These are phyloP conservation scores for Fraxinus excelsior DNA, from an alignment of 257 asterid genomes.

Conservation along the genomic window DNA sequence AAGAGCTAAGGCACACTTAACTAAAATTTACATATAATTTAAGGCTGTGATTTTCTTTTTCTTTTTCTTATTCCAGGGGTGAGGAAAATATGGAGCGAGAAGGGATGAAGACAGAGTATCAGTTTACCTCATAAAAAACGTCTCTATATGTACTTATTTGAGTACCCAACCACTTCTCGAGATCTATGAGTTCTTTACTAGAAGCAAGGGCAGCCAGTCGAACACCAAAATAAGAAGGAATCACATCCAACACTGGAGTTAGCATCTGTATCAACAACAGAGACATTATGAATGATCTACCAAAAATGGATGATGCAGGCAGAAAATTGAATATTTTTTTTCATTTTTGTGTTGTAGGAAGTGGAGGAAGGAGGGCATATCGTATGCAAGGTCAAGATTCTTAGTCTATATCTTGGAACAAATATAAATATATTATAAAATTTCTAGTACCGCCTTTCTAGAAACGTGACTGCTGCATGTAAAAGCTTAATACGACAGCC, in stretches of 20 bases:
- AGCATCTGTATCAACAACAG: slow-evolving; percentile 58
- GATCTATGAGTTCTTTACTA: slow-evolving; percentile 71
- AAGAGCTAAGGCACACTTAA: background rate
- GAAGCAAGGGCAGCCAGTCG: slow-evolving; percentile 90
- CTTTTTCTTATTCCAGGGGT: background rate
- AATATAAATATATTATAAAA: background rate
- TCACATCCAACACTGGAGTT: slow-evolving; percentile 64
- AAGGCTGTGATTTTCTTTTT: background rate
- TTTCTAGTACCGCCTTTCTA: background rate
- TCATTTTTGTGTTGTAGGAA: background rate
- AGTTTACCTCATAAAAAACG: slow-evolving; percentile 71
- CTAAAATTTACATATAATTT: background rate
- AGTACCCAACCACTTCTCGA: slow-evolving; percentile 80
- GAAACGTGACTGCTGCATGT: background rate
- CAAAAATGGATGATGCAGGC: slow-evolving; percentile 1
- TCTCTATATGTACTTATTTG: slow-evolving; percentile 60
- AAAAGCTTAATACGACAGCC: background rate
- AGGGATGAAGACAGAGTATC: background rate
- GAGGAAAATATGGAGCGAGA: background rate
- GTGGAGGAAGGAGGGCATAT: background rate
- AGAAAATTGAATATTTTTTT: slow-evolving; percentile 1
- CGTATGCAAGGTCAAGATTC: background rate
- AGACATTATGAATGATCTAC: background rate
- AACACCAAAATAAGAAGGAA: slow-evolving; percentile 74
- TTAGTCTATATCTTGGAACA: background rate